Percentiles rank a stretch among this genome's conserved stretches.
These are phyloP conservation scores for Botrytis porri DNA, from an alignment of 2,329 filamentous ascomycete species.

Conservation along the genomic window DNA sequence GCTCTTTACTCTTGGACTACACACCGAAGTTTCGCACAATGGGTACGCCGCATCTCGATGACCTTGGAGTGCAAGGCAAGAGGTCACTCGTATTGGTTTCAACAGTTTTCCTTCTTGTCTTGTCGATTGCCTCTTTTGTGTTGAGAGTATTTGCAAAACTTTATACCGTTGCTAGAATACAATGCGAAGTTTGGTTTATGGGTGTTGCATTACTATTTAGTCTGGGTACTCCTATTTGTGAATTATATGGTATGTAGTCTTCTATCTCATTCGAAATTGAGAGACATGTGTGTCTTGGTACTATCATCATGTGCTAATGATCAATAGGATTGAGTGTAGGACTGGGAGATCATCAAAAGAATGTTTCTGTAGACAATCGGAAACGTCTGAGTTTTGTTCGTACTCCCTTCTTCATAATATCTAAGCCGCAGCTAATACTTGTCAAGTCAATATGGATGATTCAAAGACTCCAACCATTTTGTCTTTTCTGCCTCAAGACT, in stretches of 20 bases:
- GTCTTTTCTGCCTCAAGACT: slow-evolving; percentile 24
- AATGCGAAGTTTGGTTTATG: too few relatives aligned
- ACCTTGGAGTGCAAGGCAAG: background rate
- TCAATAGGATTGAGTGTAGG: slow-evolving; percentile 22
- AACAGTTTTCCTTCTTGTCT: too few relatives aligned
- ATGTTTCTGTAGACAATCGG: slow-evolving; percentile 18
- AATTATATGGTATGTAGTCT: background rate
- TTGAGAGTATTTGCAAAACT: too few relatives aligned
- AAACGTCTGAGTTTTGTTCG: background rate
- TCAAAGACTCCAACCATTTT: background rate
- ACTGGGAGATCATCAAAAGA: slow-evolving; percentile 19
- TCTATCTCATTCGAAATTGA: background rate
- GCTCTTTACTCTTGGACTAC: background rate
- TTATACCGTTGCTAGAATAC: too few relatives aligned
- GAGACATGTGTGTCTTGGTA: background rate
- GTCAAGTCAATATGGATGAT: slow-evolving; percentile 15
- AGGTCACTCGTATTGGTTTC: background rate
- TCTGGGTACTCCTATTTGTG: too few relatives aligned
- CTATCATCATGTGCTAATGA: background rate
- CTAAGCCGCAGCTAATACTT: background rate
- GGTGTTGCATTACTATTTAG: too few relatives aligned
- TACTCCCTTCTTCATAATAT: background rate
- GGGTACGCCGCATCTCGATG: background rate
- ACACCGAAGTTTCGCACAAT: background rate
- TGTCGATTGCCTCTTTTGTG: too few relatives aligned